Base-by-base conservation (phyloP, 345 rosid species). In the Limnanthes douglasii region DNA sequence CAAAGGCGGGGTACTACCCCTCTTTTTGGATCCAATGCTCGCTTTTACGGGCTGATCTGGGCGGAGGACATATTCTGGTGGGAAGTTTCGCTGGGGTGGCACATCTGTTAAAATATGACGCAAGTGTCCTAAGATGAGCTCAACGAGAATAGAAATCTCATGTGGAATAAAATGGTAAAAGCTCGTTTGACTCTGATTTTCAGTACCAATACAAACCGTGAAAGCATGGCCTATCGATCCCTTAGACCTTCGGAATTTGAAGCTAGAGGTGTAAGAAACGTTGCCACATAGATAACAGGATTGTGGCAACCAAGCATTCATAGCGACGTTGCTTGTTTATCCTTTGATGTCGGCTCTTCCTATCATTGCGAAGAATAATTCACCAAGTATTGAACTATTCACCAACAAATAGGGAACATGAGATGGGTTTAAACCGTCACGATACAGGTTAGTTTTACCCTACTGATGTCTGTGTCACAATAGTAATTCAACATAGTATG, bases 241-340 rank as follows among this genome's bases (percentile, higher is more conserved):
- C n/a, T n/a, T n/a, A 2, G 20, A 1, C n/a, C 13, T 15, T 2
- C 14, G n/a, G n/a, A 34, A 11, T 34, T 17, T 41, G 23, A 17
- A 26, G 46, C 60, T 31, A 41, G 43, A 45, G 41, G 50, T 33
- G 41, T 24, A 30, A 22, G 23, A 59, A 59, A 47, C 41, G 46
- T 52, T 59, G 32, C 43, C 59, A 42, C 55, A 37, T 11, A 41
- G 60, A 54, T 26, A 54, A 47, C 6, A 8, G 30, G 30, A 2
- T 26, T 26, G 30, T 26, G 46, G 55, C 43, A 12, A 20, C 61
- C 66, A 60, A 60, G 57, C 50, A 18, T 48, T 53, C 50, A 60
- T 44, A 53, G 51, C 58, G 45, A 44, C 58, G 45, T 45, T 9
- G 60, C 43, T 55, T 55, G 39, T 47, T 45, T 15, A 34, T 55